Base-by-base conservation (phyloP, 495 filamentous ascomycete genomes). In the Talaromyces borbonicus region DNA sequence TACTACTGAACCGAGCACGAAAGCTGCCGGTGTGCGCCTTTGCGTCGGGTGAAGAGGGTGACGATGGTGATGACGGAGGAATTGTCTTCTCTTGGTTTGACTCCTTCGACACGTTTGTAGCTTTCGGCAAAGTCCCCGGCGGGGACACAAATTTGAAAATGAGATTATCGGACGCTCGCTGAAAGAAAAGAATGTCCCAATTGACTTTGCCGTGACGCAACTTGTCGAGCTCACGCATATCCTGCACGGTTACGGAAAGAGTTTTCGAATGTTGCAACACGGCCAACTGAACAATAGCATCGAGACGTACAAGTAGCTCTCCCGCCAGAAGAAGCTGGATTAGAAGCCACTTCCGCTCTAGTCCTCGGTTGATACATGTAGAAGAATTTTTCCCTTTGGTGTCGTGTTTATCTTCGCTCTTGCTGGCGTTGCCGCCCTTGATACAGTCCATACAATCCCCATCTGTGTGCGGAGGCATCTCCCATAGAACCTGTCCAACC, bases 401-500 rank as follows among this genome's bases (percentile, higher is more conserved):
- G n/a, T n/a, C n/a, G n/a, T n/a, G n/a, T 27, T 43, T 25, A 23
- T 2, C 19, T 16, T 43, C 39, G 25, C 11, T 25, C 24, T 12
- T 8, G 12, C 19, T 25, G 8, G 12, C 12, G 3, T 25, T 15
- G 2, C 14, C 39, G 5, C 20, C 22, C 37, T 63, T 61, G 12
- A 60, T 57, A 6, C 61, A 48, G 2, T 69, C 66, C 25, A 75
- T 56, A 36, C 64, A 70, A 42, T 78, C 61, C 11, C 76, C 74
- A 43, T 77, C 77, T 30, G 67, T 67, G 31, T 68, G 58, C 14
- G 69, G 65, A n/a, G 66, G 59, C 11, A 44, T 46, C 15, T 80
- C 83, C 85, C 85, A 94, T 14, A 94, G 65, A 48, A 92, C 61
- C 54, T 92, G 86, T n/a, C 87, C 87, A 1, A 84, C 73, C 8